A percentile compares a stretch with the other conserved stretches of the same genome.
phyloP scores from a whole-genome alignment of 2,329 filamentous ascomycete species.

The Cryoendolithus antarcticus region DNA sequence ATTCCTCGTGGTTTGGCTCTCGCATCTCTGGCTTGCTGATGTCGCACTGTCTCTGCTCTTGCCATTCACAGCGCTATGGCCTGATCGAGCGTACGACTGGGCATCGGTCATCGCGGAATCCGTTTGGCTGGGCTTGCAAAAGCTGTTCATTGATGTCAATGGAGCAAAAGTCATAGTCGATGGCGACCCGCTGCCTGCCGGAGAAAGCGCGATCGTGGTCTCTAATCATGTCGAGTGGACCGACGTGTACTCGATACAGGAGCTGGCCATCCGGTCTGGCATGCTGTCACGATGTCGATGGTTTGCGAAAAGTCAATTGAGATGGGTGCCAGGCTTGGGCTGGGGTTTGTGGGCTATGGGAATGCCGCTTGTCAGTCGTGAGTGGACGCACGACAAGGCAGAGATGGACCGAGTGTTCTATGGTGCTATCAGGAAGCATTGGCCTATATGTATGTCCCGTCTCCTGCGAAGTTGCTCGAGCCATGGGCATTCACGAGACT shows the following conservation, averaged over 20 bases:
- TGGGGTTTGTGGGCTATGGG: slow-evolving; percentile 55
- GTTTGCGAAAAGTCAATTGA: slow-evolving; percentile 50
- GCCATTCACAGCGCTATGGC: slow-evolving; percentile 23
- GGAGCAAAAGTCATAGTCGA: slow-evolving; percentile 41
- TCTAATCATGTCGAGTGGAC: slow-evolving; percentile 50
- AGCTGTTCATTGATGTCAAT: slow-evolving; percentile 44
- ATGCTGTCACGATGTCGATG: slow-evolving; percentile 52
- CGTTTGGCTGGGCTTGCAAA: slow-evolving; percentile 47
- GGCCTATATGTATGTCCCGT: slow-evolving; percentile 45
- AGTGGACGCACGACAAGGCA: slow-evolving; percentile 44
- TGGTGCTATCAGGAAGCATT: slow-evolving; percentile 39
- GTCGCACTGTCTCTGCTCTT: slow-evolving; percentile 27
- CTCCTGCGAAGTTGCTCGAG: neutral
- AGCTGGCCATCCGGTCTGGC: slow-evolving; percentile 38
- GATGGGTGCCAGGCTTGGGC: slow-evolving; percentile 47
- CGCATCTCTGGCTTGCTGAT: slow-evolving; percentile 40
- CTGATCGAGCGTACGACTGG: slow-evolving; percentile 39
- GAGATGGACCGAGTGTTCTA: slow-evolving; percentile 47
- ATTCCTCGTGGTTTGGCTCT: slow-evolving; percentile 36
- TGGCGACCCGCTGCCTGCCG: slow-evolving; percentile 38
- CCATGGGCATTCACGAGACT: neutral
- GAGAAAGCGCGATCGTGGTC: slow-evolving; percentile 50
- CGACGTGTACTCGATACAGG: slow-evolving; percentile 54
- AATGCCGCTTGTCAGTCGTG: slow-evolving; percentile 50
- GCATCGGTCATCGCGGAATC: slow-evolving; percentile 44